Evolutionary conservation across 305 asterid species (phyloP), one percentile per base, ranked within the genome.

Genomic region (Fraxinus xanthoxyloides): DNA sequence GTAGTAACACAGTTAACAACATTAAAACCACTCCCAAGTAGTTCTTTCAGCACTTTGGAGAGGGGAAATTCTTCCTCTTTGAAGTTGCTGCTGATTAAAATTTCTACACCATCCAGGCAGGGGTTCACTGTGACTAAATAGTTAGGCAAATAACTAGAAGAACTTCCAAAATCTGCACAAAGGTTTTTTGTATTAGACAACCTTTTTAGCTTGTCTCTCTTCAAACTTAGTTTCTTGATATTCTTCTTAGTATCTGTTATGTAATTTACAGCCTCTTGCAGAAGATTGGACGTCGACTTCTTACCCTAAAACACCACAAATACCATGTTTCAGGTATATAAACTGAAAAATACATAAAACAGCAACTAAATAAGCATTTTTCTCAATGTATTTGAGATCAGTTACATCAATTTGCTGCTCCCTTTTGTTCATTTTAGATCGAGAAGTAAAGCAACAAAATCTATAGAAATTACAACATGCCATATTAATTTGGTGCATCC

Each of bases 91-190:
- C 83, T 80, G 74, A 90, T 79, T 56, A 90, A 70, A 76, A 90
- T 85, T 90, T 90, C 92, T 6, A 90, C 4, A 26, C 84, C 89
- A 19, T 84, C 80, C 34, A 75, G 30, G 74, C 79, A 80, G 15
- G 46, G 48, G 17, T 79, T 83, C 34, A 89, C 75, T 30, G 81
- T 85, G 36, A 88, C 81, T 15, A 40, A 78, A 28, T 17, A 51
- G 13, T 69, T 38, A 3, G 83, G 75, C 1, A 80, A 63, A 36
- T 24, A 17, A 72, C 15, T 67, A 2, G 12, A 21, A 3, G 32
- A 23, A 24, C 8, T 26, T 65, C 72, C 72, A 26, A 9, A 19
- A 2, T 65, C 72, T 28, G 19, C 34, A 1, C 72, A 24, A 24
- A 56, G 26, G 65, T 61, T 61, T 8, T 23, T 3, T 61, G 72